Evolutionary conservation across 192 early-diverging fungal species (phyloP).

Genomic region (Chytriomyces sp.): DNA sequence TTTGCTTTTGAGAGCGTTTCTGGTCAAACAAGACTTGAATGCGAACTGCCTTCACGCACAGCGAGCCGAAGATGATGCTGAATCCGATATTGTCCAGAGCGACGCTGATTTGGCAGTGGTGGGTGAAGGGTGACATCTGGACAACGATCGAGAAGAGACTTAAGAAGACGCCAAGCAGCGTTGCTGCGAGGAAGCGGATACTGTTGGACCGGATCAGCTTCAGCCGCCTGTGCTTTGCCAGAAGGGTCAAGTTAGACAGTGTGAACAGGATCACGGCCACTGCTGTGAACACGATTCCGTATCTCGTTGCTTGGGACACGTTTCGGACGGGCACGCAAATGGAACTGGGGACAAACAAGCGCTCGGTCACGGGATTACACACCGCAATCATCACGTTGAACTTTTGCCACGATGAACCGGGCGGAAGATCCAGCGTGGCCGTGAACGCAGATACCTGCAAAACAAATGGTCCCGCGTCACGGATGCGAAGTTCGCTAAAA

Average conservation of each 20-base stretch:
- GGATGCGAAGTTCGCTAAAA: neutral
- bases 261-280: neutral
- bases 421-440: neutral
- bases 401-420: neutral
- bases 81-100: slow-evolving; percentile 27
- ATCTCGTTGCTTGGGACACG: neutral
- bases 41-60: slow-evolving; percentile 23
- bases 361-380: slow-evolving; percentile 4
- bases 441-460: neutral
- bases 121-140: neutral
- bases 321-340: slow-evolving; percentile 4
- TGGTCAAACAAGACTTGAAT: slow-evolving; percentile 17
- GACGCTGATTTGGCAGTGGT: neutral
- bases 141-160: neutral
- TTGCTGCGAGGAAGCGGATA: neutral
- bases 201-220: slow-evolving; percentile 20
- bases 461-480: neutral
- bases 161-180: neutral
- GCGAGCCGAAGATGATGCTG: slow-evolving; percentile 25
- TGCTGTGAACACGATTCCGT: neutral
- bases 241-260: neutral
- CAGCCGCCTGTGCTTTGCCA: neutral
- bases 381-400: slow-evolving; percentile 3
- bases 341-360: neutral
- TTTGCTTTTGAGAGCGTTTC: slow-evolving; percentile 6